These are phyloP conservation scores for Tricholoma hemisulphureum DNA, from an alignment of 768 basidiomycete genomes.

Conservation along the genomic window DNA sequence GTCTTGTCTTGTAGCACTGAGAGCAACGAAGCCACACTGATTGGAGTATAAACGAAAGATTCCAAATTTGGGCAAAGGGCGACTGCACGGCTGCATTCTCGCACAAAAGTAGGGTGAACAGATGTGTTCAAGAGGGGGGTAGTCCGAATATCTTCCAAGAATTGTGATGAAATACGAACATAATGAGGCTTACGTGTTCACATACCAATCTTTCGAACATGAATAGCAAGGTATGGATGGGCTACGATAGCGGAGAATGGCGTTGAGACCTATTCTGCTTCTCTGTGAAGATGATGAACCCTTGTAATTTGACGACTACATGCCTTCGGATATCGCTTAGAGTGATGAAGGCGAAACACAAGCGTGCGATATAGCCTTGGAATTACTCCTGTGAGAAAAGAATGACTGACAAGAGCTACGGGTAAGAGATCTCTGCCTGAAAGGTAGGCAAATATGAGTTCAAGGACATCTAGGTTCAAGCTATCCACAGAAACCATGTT, in stretches of 20 bases:
- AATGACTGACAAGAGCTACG: constrained; percentile 60
- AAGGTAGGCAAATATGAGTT: constrained; percentile 60
- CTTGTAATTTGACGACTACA: constrained; percentile 16
- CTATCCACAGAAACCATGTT: constrained; percentile 65
- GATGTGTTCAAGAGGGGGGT: constrained; percentile 42
- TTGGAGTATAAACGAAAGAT: constrained; percentile 54
- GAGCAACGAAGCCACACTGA: constrained; percentile 51
- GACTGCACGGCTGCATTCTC: constrained; percentile 51
- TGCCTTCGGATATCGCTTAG: constrained; percentile 56
- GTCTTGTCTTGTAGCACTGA: constrained; percentile 42
- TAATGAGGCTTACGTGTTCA: not conserved
- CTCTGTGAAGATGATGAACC: not conserved
- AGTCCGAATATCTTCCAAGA: constrained; percentile 46
- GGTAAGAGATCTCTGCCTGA: constrained; percentile 56
- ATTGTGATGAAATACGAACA: not conserved
- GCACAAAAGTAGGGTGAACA: constrained; percentile 47
- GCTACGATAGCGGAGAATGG: constrained; percentile 59
- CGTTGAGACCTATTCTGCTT: constrained; percentile 42
- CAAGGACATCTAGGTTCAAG: constrained; percentile 70
- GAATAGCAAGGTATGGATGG: constrained; percentile 52
- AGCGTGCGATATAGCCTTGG: constrained; percentile 62
- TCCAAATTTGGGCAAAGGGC: constrained; percentile 49
- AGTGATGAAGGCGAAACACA: constrained; percentile 52
- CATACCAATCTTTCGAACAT: constrained; percentile 61
- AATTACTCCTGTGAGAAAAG: constrained; percentile 62